Evolutionary conservation across 371 early-diverging fungal genomes (phyloP), one percentile per base, ranked within the genome.

Genomic region (Rhizopus arrhizus): DNA sequence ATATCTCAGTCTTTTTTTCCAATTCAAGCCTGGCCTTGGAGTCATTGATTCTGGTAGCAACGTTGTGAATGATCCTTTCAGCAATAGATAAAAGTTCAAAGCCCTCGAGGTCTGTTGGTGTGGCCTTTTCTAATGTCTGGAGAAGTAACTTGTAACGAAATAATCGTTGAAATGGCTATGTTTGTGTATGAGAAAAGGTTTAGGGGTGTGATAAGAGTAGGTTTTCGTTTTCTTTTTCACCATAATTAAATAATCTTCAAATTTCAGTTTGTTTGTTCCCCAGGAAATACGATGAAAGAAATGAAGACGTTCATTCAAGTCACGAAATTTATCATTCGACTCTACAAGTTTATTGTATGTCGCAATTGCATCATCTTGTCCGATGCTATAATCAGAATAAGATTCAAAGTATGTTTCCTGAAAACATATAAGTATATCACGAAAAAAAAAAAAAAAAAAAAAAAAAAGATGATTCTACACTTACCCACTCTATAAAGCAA

Each of bases 111-210:
- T 66, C 77, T 51, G 65, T 58, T 31, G 58, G 56, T 8, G 71
- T 68, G 8, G 78, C 68, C 34, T 77, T 77, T 46, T 60, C 57
- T 52, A 80, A 68, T 31, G 65, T 66, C 48, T 77, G 68, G 3
- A 80, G 62, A 5, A 80, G 41, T 3, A 80, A 57, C 29, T 65
- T 59, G 49, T 80, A 80, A 35, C 74, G 65, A 35, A 75, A 74
- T n/a, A 80, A 53, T 34, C 78, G 60, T 69, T 80, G 81, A 32
- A 80, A 68, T 3, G 81, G 81, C 80, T 80, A 59, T n/a, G 38
- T 33, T 36, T 36, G 33, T 49, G 11, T 32, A 6, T 15, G 9
- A 12, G 38, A 46, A 9, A 28, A 36, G 1, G 32, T n/a, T 6
- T 52, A 43, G 3, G 22, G 0, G 22, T 22, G 28, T 43, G 9